phyloP scores from a whole-genome alignment of 805 yeast genomes.

The Metschnikowia lunata region DNA sequence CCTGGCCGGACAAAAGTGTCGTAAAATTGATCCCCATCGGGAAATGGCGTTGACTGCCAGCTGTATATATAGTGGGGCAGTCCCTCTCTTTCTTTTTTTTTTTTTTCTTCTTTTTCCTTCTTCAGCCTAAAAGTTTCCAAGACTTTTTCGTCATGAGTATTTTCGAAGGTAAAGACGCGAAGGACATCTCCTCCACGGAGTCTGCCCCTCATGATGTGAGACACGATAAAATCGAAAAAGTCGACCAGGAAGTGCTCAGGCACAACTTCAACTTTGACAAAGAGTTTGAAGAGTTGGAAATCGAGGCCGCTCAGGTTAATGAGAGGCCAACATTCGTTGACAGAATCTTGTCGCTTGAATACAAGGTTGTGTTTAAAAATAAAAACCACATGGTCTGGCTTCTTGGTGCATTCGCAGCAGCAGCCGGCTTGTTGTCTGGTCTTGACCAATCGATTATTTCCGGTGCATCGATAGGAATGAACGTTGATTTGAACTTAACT shows the following conservation, averaged over 20 bases:
- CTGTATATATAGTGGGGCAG: not conserved
- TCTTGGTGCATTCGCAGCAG: slow-evolving; percentile 55
- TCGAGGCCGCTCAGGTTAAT: slow-evolving; percentile 26
- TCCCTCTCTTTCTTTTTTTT: not conserved
- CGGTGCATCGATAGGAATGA: slow-evolving; percentile 57
- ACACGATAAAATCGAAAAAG: slow-evolving; percentile 20
- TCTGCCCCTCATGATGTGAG: slow-evolving; percentile 12
- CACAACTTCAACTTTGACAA: slow-evolving; percentile 31
- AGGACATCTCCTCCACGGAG: slow-evolving; percentile 18
- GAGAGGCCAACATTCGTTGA: slow-evolving; percentile 32
- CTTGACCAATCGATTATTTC: slow-evolving; percentile 63
- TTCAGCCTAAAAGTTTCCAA: too few species aligned
- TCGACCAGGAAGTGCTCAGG: slow-evolving; percentile 27
- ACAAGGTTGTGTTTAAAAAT: slow-evolving; percentile 40
- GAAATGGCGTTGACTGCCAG: not conserved
- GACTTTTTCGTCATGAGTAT: slow-evolving; percentile 13
- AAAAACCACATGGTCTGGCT: slow-evolving; percentile 39
- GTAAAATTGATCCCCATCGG: slow-evolving; percentile 6
- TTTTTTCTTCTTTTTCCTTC: not conserved
- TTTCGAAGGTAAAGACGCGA: slow-evolving; percentile 16
- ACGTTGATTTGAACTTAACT: slow-evolving; percentile 35
- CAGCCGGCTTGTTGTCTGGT: slow-evolving; percentile 64
- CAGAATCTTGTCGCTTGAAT: slow-evolving; percentile 33
- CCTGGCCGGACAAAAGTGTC: not conserved
- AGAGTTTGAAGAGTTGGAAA: slow-evolving; percentile 32